Evolutionary conservation across 2,329 filamentous ascomycete species (phyloP).

Genomic region (Zymoseptoria brevis): DNA sequence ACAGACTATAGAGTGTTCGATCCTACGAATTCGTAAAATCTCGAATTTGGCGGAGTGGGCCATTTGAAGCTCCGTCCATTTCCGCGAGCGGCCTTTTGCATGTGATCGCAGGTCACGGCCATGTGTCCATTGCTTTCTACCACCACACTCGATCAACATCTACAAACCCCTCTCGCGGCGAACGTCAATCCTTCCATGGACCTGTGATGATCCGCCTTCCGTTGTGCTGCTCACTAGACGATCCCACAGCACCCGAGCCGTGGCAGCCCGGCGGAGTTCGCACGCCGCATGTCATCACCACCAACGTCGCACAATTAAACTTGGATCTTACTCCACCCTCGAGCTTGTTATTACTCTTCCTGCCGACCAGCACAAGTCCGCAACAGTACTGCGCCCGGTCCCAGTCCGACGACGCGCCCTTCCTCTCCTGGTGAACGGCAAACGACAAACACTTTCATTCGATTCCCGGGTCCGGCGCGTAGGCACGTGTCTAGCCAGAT

Average conservation of each 20-base stretch:
- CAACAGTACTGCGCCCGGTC: background rate
- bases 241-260: background rate
- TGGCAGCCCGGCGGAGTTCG: background rate
- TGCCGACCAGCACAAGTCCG: background rate
- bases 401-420: background rate
- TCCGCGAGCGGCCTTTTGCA: background rate
- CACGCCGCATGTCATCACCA: background rate
- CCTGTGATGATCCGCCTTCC: background rate
- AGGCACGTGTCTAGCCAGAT: slow-evolving; percentile 10
- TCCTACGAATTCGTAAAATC: no score
- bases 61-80: no score
- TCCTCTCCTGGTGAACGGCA: background rate
- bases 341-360: background rate
- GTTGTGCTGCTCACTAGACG: background rate
- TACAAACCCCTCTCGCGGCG: background rate
- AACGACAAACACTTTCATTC: background rate
- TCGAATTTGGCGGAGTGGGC: no score
- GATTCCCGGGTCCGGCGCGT: background rate
- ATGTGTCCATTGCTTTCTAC: background rate
- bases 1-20: no score
- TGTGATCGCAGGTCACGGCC: background rate
- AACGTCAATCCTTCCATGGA: background rate
- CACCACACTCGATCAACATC: background rate
- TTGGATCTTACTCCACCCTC: background rate
- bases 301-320: background rate